These are phyloP conservation scores for Phytophthora sp. DNA, from an alignment of 352 stramenopile genomes.

Conservation along the genomic window DNA sequence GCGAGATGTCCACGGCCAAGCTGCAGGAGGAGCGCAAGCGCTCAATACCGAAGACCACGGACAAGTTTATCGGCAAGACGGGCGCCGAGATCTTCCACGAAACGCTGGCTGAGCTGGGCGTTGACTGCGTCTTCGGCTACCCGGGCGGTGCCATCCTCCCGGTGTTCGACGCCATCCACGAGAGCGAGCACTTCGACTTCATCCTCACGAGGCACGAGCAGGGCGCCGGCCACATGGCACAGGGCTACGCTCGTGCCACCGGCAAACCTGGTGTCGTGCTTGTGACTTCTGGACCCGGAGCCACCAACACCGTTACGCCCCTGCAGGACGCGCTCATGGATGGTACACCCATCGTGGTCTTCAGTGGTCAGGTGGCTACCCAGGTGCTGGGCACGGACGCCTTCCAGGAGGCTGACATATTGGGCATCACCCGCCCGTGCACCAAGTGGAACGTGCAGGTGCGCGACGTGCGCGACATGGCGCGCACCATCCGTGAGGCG, in stretches of 20 bases:
- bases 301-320: constrained; percentile 95
- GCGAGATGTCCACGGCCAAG: constrained; percentile 49
- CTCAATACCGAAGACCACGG: constrained; percentile 57
- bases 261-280: constrained; percentile 92
- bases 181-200: constrained; percentile 85
- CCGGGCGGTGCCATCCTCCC: constrained; percentile 94
- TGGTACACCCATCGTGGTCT: constrained; percentile 94
- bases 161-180: constrained; percentile 95
- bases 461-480: constrained; percentile 94
- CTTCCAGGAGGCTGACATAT: constrained; percentile 91
- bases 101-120: constrained; percentile 90
- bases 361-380: constrained; percentile 94
- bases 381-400: constrained; percentile 91
- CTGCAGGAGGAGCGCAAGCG: constrained; percentile 43
- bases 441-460: constrained; percentile 98
- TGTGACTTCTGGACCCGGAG: constrained; percentile 93
- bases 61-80: constrained; percentile 92
- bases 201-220: constrained; percentile 85
- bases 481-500: constrained; percentile 94
- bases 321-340: constrained; percentile 95
- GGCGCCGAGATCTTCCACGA: constrained; percentile 95
- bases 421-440: constrained; percentile 89
- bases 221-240: constrained; percentile 85
- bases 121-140: constrained; percentile 94
- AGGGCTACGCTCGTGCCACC: constrained; percentile 84